phyloP scores from a whole-genome alignment of 306 rosid species.

The Hylodesmum podocarpum region DNA sequence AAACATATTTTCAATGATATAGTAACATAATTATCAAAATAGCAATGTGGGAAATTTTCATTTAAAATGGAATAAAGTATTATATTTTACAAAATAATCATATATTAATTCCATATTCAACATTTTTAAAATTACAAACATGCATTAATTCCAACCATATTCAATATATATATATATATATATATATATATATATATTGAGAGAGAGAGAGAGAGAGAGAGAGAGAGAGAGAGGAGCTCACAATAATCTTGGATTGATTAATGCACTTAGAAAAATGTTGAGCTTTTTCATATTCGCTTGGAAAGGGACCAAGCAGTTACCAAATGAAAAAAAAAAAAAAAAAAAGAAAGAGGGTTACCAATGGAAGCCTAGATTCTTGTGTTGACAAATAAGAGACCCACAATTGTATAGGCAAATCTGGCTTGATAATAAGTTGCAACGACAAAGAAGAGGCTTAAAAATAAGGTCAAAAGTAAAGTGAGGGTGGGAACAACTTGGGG shows the following conservation, averaged over 20 bases:
- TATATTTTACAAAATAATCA: too few relatives aligned
- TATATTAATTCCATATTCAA: too few relatives aligned
- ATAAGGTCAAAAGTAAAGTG: slow-evolving; percentile 36
- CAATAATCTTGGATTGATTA: neutral
- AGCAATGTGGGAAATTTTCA: too few relatives aligned
- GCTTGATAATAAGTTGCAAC: slow-evolving; percentile 31
- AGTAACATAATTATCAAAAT: too few relatives aligned
- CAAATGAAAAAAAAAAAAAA: neutral
- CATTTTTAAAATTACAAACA: too few relatives aligned
- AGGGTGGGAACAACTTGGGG: slow-evolving; percentile 24
- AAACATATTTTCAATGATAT: too few relatives aligned
- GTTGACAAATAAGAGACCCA: slow-evolving; percentile 16
- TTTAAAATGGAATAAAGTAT: too few relatives aligned
- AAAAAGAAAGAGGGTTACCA: neutral
- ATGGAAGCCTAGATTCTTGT: neutral
- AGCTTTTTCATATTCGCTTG: neutral
- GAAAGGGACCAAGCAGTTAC: slow-evolving; percentile 18
- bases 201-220: neutral
- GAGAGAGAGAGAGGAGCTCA: neutral
- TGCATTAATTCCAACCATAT: too few relatives aligned
- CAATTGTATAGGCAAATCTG: neutral
- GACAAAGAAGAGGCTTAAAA: slow-evolving; percentile 34
- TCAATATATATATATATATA: too few relatives aligned
- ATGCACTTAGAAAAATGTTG: neutral
- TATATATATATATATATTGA: too few relatives aligned